These are phyloP conservation scores for Penicillium paxilli DNA, from an alignment of 495 filamentous ascomycete species.

Conservation along the genomic window DNA sequence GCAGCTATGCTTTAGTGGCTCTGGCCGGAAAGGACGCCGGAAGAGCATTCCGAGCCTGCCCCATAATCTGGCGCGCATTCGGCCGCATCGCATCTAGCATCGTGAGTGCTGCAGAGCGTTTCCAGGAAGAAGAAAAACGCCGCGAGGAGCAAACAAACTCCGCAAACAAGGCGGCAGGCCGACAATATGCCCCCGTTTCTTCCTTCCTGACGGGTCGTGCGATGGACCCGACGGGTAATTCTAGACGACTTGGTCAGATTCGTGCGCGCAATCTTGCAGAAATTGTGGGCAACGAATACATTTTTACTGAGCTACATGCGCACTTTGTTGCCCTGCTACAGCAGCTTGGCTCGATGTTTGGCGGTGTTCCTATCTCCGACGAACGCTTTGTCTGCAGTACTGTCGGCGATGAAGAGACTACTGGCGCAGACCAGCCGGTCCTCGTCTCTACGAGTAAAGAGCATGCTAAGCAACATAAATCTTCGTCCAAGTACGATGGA, in stretches of 20 bases:
- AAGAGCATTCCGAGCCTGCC: constrained; percentile 72
- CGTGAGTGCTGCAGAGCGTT: constrained; percentile 59
- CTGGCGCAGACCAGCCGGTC: constrained; percentile 20
- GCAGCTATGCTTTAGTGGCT: constrained; percentile 87
- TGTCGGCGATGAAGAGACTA: constrained; percentile 31
- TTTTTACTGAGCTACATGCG: constrained; percentile 85
- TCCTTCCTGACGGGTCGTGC: constrained; percentile 64
- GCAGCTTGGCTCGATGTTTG: constrained; percentile 58
- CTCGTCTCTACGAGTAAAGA: constrained; percentile 18
- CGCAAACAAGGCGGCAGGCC: constrained; percentile 21
- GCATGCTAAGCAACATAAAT: constrained; percentile 19
- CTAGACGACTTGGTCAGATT: constrained; percentile 52
- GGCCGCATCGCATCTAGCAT: constrained; percentile 76
- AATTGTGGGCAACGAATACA: constrained; percentile 79
- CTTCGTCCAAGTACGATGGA: constrained; percentile 26
- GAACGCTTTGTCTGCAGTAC: constrained; percentile 47
- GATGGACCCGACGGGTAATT: constrained; percentile 57
- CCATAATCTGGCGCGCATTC: constrained; percentile 73
- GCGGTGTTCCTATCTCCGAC: constrained; percentile 44
- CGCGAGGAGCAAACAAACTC: constrained; percentile 42
- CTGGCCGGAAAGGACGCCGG: constrained; percentile 70
- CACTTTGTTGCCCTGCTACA: constrained; percentile 74
- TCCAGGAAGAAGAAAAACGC: constrained; percentile 47
- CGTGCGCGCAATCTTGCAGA: constrained; percentile 79
- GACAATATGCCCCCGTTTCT: constrained; percentile 56